Percentiles rank a stretch among this genome's conserved stretches.
Conservation (phyloP, 768 basidiomycete species). For the Dacryopinax primogenitus region DNA sequence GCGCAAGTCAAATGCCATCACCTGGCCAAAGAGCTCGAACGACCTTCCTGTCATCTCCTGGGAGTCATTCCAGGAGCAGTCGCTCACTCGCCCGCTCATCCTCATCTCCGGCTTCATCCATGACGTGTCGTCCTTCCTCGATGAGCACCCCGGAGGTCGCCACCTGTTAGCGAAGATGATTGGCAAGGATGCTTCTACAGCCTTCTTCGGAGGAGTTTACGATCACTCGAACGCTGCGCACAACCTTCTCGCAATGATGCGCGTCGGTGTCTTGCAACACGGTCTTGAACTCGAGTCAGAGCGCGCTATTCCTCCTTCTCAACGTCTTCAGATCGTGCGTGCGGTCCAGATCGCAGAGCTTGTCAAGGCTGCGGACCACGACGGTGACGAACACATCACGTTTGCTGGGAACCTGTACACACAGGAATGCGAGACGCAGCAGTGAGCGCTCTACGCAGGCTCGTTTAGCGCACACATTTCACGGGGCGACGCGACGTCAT, state of each 20-base stretch:
- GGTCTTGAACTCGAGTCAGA: slow-evolving; percentile 41
- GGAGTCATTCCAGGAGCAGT: slow-evolving; percentile 78
- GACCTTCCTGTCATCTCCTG: slow-evolving; percentile 73
- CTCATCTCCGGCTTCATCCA: slow-evolving; percentile 89
- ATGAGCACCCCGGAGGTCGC: slow-evolving; percentile 85
- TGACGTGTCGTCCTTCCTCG: slow-evolving; percentile 69
- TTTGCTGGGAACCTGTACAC: neutral
- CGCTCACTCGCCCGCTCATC: slow-evolving; percentile 64
- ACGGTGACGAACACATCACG: neutral
- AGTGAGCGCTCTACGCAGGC: neutral
- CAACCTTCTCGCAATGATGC: slow-evolving; percentile 54
- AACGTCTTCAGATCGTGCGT: slow-evolving; percentile 50
- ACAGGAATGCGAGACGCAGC: neutral
- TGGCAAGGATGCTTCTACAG: slow-evolving; percentile 82
- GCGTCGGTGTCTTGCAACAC: slow-evolving; percentile 44
- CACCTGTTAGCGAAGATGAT: slow-evolving; percentile 73
- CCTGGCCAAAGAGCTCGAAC: slow-evolving; percentile 65
- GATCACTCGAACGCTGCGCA: slow-evolving; percentile 82
- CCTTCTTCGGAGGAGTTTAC: slow-evolving; percentile 87
- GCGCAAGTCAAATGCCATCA: slow-evolving; percentile 57
- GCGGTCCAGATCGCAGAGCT: slow-evolving; percentile 15
- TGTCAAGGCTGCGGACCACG: neutral
- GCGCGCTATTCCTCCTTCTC: slow-evolving; percentile 55
- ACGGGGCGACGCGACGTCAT: slow-evolving; percentile 3
- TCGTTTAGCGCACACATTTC: neutral